Percentiles rank a stretch among this genome's conserved stretches.
These are phyloP conservation scores for Hymenoscyphus salicellus DNA, from an alignment of 2,329 filamentous ascomycete species.

Conservation along the genomic window DNA sequence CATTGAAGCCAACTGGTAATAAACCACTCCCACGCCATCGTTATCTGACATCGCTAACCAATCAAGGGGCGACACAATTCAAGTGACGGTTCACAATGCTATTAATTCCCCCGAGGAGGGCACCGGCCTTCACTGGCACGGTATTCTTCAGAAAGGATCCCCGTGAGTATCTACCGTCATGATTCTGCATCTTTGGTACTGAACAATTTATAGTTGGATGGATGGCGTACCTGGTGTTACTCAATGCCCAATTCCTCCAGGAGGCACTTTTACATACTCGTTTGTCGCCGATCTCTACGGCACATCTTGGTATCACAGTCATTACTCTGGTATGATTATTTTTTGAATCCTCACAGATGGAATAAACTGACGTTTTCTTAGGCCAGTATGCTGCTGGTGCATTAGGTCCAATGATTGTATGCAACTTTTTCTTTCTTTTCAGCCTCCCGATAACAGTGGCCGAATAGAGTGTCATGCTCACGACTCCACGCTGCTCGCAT, in stretches of 20 bases:
- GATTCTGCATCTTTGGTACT: not conserved
- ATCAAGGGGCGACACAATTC: constrained; percentile 41
- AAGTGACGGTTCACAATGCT: constrained; percentile 68
- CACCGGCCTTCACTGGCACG: constrained; percentile 46
- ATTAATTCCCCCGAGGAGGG: constrained; percentile 45
- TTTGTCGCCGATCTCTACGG: constrained; percentile 42
- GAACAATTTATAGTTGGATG: constrained; percentile 20
- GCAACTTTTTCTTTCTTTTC: not conserved
- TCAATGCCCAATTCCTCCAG: constrained; percentile 64
- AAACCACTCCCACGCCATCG: not conserved
- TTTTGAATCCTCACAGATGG: not conserved
- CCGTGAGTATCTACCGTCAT: constrained; percentile 17
- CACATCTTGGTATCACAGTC: constrained; percentile 59
- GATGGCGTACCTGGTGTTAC: constrained; percentile 48
- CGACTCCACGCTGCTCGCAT: not conserved
- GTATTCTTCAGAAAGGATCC: constrained; percentile 43
- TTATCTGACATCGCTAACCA: not conserved
- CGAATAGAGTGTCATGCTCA: not conserved
- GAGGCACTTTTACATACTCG: constrained; percentile 30
- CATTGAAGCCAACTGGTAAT: constrained; percentile 38
- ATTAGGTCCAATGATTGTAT: constrained; percentile 52
- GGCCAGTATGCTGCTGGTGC: constrained; percentile 52
- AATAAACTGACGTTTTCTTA: not conserved
- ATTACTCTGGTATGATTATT: constrained; percentile 42
- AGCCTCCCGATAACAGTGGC: not conserved